A percentile compares a stretch with the other conserved stretches of the same genome.
These are phyloP conservation scores for Phycomyces blakesleeanus DNA, from an alignment of 192 early-diverging fungal species.

Conservation along the genomic window DNA sequence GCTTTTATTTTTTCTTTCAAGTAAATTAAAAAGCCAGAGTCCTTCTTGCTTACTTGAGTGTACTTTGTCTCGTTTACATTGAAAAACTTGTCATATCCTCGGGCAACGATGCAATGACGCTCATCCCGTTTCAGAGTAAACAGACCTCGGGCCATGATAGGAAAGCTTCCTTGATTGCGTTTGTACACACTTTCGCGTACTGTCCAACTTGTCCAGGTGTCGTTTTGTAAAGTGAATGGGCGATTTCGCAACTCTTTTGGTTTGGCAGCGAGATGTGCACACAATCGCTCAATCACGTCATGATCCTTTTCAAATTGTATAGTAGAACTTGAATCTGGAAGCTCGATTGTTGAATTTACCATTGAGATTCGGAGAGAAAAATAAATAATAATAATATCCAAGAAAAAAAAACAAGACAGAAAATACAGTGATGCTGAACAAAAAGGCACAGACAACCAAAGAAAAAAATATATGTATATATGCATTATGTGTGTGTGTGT, in stretches of 20 bases:
- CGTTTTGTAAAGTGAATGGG: slow-evolving; percentile 3
- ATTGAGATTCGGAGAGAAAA: too few relatives aligned
- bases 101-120: slow-evolving; percentile 57
- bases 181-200: slow-evolving; percentile 69
- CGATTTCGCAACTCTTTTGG: slow-evolving; percentile 16
- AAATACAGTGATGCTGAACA: too few relatives aligned
- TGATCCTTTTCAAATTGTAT: slow-evolving; percentile 7
- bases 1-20: too few relatives aligned
- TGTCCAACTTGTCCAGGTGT: slow-evolving; percentile 50
- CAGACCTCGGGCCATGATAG: slow-evolving; percentile 77
- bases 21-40: too few relatives aligned
- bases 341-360: too few relatives aligned
- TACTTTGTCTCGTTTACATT: slow-evolving; percentile 65
- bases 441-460: too few relatives aligned
- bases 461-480: too few relatives aligned
- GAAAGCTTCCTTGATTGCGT: slow-evolving; percentile 57
- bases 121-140: slow-evolving; percentile 53
- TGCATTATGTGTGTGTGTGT: too few relatives aligned
- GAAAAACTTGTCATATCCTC: slow-evolving; percentile 99
- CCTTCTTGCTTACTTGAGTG: slow-evolving; percentile 46
- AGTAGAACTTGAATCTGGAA: too few relatives aligned
- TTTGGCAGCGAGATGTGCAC: background rate
- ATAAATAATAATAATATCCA: too few relatives aligned
- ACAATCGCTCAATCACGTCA: slow-evolving; percentile 8
- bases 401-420: too few relatives aligned